Evolutionary conservation across 2,329 filamentous ascomycete genomes (phyloP).

Genomic region (Penicillium italicum): DNA sequence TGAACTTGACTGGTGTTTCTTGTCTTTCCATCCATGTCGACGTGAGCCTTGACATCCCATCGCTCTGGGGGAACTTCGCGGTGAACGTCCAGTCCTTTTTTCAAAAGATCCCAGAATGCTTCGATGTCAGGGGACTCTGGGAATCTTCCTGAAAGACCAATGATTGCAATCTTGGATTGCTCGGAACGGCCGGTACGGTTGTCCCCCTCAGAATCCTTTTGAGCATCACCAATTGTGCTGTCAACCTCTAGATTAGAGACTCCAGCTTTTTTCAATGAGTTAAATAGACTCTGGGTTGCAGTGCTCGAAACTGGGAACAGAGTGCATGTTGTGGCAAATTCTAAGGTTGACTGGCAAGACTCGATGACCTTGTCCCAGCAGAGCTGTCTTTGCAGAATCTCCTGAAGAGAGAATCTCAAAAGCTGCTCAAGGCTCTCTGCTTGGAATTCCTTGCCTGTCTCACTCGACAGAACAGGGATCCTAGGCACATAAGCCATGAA

Average conservation of each 20-base stretch:
- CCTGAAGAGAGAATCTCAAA: slow-evolving; percentile 33
- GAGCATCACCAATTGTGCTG: slow-evolving; percentile 25
- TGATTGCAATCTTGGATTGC: slow-evolving; percentile 71
- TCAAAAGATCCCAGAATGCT: slow-evolving; percentile 70
- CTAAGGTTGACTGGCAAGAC: slow-evolving; percentile 26
- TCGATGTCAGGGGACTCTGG: slow-evolving; percentile 69
- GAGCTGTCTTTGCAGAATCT: slow-evolving; percentile 39
- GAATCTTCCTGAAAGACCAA: slow-evolving; percentile 76
- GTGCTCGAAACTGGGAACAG: slow-evolving; percentile 33
- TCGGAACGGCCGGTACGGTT: slow-evolving; percentile 33
- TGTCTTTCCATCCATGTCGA: slow-evolving; percentile 66
- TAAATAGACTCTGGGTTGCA: slow-evolving; percentile 33
- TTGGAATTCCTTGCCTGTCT: slow-evolving; percentile 32
- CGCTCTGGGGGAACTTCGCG: slow-evolving; percentile 58
- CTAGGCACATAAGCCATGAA: slow-evolving; percentile 27
- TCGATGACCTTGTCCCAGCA: slow-evolving; percentile 43
- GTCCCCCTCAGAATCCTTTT: slow-evolving; percentile 15
- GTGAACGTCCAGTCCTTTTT: slow-evolving; percentile 72
- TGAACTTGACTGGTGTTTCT: slow-evolving; percentile 75
- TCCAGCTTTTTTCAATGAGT: slow-evolving; percentile 29
- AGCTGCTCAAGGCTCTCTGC: slow-evolving; percentile 32
- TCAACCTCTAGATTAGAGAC: slow-evolving; percentile 28
- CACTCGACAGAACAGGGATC: slow-evolving; percentile 40
- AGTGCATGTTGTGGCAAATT: slow-evolving; percentile 19
- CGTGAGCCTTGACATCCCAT: slow-evolving; percentile 70